These are phyloP conservation scores for Peronospora farinosa DNA, from an alignment of 352 stramenopile species.

Conservation along the genomic window DNA sequence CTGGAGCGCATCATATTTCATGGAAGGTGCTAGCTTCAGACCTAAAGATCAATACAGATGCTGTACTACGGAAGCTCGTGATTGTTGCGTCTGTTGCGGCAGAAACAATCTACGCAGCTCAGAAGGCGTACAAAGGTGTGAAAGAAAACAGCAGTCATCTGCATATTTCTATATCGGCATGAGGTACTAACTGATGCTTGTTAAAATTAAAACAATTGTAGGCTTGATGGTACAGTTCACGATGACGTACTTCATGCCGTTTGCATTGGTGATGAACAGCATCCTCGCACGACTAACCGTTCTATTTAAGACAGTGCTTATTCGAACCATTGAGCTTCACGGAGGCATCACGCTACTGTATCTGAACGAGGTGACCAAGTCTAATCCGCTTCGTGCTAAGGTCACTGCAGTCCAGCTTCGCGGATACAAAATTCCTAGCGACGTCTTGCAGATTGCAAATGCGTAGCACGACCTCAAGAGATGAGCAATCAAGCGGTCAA, in stretches of 20 bases:
- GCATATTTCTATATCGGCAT: not conserved
- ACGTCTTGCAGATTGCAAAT: constrained; percentile 52
- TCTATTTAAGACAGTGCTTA: constrained; percentile 56
- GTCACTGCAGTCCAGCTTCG: constrained; percentile 64
- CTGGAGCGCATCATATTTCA: constrained; percentile 59
- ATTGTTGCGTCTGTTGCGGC: constrained; percentile 22
- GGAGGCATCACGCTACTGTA: constrained; percentile 66
- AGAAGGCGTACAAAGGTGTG: constrained; percentile 73
- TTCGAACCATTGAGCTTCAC: constrained; percentile 58
- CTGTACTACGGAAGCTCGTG: constrained; percentile 41
- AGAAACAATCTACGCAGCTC: constrained; percentile 45
- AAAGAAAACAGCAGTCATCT: not conserved
- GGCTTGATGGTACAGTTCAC: constrained; percentile 63
- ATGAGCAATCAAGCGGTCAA: constrained; percentile 1
- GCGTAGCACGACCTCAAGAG: constrained; percentile 18
- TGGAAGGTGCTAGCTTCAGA: constrained; percentile 67
- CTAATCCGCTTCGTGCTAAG: constrained; percentile 71
- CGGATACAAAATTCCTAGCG: constrained; percentile 50
- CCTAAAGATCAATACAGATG: constrained; percentile 48
- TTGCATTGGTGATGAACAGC: constrained; percentile 71
- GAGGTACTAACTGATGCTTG: constrained; percentile 4
- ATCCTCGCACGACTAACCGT: constrained; percentile 57
- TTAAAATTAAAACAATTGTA: constrained; percentile 4
- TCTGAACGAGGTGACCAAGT: constrained; percentile 70
- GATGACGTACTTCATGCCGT: constrained; percentile 87